Evolutionary conservation across 2,329 filamentous ascomycete species (phyloP), one percentile per base, ranked within the genome.

Genomic region (Colletotrichum incanum): DNA sequence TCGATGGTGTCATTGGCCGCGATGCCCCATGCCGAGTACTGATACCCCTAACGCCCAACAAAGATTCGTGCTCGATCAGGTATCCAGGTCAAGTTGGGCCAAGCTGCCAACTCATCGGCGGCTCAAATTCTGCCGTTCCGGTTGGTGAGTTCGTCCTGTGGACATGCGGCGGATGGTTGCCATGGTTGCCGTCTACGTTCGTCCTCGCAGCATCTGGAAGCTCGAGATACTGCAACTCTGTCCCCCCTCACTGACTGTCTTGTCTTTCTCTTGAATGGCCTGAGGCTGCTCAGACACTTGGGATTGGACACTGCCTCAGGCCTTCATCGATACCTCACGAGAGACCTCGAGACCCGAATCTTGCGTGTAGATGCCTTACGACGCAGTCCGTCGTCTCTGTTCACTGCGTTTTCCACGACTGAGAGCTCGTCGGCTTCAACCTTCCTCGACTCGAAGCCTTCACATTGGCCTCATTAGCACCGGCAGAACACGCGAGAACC

Each of bases 101-200:
- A 71, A 47, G 34, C 59, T 72, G 70, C 61, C 70, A 72, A 69
- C 70, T 70, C 70, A 72, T 64, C 65, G 70, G 59, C 70, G 66
- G 70, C 70, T 70, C 54, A 47, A 34, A 45, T n/a, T 60, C 60
- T 49, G 34, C 60, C 41, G n/a, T 70, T 72, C 70, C 65, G 65
- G 65, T 72, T 72, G 70, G 70, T 69, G 59, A 37, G 28, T 65
- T 63, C 34, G 34, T 52, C 34, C 12, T 41, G 45, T 52, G 23
- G 34, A 39, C 60, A 41, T 52, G 16, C 34, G 18, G n/a, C 34
- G 14, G 9, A 28, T 50, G 60, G 60, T 52, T 63, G 60, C 60
- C 60, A 63, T 50, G 65, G 54, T 31, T 72, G 59, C 37, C 31
- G 14, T 54, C 34, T 64, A 45, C 34, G 7, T 55, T 41, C 39